Evolutionary conservation across 352 stramenopile species (phyloP).

Genomic region (Plasmopara halstedii): DNA sequence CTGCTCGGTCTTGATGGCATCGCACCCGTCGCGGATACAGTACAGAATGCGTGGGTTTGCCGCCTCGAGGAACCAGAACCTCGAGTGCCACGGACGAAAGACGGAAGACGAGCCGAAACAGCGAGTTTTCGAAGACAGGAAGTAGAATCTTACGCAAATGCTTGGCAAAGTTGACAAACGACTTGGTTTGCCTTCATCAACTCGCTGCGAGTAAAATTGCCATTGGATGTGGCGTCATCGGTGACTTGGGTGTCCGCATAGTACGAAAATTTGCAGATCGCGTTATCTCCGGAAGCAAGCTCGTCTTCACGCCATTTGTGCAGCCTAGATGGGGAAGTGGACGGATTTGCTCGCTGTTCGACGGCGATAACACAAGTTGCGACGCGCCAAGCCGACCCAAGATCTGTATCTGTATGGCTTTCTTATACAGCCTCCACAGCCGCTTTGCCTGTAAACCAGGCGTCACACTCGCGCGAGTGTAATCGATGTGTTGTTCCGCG

Average conservation of each 20-base stretch:
- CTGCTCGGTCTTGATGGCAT: background rate
- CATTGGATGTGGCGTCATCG: slow-evolving; percentile 5
- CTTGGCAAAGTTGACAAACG: background rate
- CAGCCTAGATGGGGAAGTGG: background rate
- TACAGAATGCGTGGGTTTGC: background rate
- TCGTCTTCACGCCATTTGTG: background rate
- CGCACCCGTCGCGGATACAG: background rate
- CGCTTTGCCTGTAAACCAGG: background rate
- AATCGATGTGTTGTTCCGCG: background rate
- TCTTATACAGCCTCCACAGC: background rate
- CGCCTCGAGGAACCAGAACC: slow-evolving; percentile 2
- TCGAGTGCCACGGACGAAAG: slow-evolving; percentile 2
- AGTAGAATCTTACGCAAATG: slow-evolving; percentile 2
- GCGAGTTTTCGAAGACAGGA: slow-evolving; percentile 4
- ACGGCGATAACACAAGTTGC: too few species aligned
- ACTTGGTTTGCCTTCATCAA: background rate
- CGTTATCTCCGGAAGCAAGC: background rate
- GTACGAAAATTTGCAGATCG: background rate
- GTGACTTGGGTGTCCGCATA: background rate
- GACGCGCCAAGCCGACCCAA: background rate
- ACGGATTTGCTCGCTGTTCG: background rate
- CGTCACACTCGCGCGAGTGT: background rate
- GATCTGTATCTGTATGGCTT: background rate
- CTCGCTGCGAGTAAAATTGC: background rate
- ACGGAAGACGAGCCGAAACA: slow-evolving; percentile 2